Base-by-base conservation (phyloP, 441 rosid genomes). In the Pelargonium australe region DNA sequence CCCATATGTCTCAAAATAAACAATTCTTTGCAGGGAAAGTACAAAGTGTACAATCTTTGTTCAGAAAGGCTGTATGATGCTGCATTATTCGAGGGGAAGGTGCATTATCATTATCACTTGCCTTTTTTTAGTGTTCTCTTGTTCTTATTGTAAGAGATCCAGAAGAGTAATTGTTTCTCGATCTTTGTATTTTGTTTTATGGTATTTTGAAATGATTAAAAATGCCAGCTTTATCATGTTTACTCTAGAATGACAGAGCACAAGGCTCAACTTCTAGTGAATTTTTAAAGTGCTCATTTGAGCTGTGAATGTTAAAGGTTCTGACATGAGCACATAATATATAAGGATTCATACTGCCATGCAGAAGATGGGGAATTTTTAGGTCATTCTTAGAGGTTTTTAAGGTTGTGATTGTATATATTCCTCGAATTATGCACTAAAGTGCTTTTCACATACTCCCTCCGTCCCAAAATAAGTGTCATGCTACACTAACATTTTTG, bases 51-150 rank as follows among this genome's bases (percentile, higher is more conserved):
- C 78, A 91, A 89, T 78, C 92, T 89, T 70, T 91, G 96, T 75
- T 82, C 91, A 17, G 97, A 91, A 87, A 85, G 96, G 76, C 66
- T 89, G 45, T 91, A 91, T 9, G 91, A 91, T 77, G 96, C 94
- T 71, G 84, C 97, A 68, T 77, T 64, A 49, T 88, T 88, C 64
- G 80, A 82, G 77, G 95, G 97, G 68, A 91, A 91, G 97, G 92
- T 86, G 65, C 64, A 64, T 6, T 65, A 9, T 17, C 73, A 16
- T 55, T 31, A 31, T 5, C 37, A 17, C 19, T 10, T 17, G 61
- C 25, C 10, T 53, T n/a, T 7, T 55, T 55, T 14, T 4, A 55
- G 61, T 16, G 61, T 17, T 55, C n/a, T 23, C 19, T 55, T 23
- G 17, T 55, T 17, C 19, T 55, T 16, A 23, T 55, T 55, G 61